These are phyloP conservation scores for Lipomyces anomalus DNA, from an alignment of 805 yeast species.

Conservation along the genomic window DNA sequence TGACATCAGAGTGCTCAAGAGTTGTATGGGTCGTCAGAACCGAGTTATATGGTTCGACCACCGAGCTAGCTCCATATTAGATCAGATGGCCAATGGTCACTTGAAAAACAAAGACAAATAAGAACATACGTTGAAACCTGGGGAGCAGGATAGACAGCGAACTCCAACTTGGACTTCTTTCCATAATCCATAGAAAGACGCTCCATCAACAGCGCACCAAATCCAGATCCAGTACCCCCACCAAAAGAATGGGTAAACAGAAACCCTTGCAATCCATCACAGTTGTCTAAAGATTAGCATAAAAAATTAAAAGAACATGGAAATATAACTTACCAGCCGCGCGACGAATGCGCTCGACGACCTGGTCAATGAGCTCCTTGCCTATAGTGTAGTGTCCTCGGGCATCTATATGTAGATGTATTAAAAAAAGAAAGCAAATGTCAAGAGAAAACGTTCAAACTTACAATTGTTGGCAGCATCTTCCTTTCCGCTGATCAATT, in stretches of 20 bases:
- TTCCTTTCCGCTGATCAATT: constrained; percentile 93
- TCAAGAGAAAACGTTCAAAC: neutral
- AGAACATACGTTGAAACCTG: constrained; percentile 68
- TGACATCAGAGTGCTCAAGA: constrained; percentile 97
- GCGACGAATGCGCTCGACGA: constrained; percentile 91
- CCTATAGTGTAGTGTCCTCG: constrained; percentile 99
- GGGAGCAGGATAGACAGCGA: constrained; percentile 98
- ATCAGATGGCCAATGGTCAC: no score
- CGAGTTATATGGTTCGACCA: constrained; percentile 97
- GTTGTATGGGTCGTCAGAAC: constrained; percentile 97
- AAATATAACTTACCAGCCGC: constrained; percentile 39
- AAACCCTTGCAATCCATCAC: constrained; percentile 97
- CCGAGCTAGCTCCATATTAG: constrained; percentile 44
- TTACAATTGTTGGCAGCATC: constrained; percentile 91
- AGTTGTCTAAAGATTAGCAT: constrained; percentile 62
- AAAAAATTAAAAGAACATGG: no score
- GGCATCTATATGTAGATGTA: constrained; percentile 42
- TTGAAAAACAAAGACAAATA: neutral
- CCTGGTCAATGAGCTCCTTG: constrained; percentile 88
- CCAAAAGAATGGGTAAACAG: constrained; percentile 95
- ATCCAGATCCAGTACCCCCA: constrained; percentile 99
- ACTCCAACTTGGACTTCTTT: constrained; percentile 93
- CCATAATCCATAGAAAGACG: constrained; percentile 89
- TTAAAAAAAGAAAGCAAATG: neutral
- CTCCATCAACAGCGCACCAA: constrained; percentile 89